Conservation (phyloP, 1,284 basidiomycete genomes). For the Trichosporon sp. region DNA sequence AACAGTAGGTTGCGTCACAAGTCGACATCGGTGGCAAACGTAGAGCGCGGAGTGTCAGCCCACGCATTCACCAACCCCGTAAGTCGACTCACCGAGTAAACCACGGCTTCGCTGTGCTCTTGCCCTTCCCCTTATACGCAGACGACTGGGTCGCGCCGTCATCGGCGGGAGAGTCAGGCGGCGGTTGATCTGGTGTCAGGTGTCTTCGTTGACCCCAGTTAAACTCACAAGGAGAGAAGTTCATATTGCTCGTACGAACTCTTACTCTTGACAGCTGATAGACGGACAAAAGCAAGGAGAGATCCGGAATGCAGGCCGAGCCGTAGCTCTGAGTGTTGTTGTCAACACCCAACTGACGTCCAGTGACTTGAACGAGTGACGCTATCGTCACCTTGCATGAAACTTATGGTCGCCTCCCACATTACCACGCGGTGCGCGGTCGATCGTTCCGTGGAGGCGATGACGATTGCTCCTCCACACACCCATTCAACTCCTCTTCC, state of each 20-base stretch:
- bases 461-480: conserved; percentile 19
- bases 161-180: conserved; percentile 52
- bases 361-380: conserved; percentile 6
- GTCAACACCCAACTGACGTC: not conserved
- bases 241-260: conserved; percentile 26
- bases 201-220: not conserved
- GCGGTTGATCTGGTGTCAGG: conserved; percentile 50
- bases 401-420: not conserved
- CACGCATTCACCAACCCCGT: not conserved
- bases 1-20: not conserved
- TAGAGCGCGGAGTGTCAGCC: not conserved
- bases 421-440: conserved; percentile 10
- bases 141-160: conserved; percentile 37
- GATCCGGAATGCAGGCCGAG: not conserved
- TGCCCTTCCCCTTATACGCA: conserved; percentile 40
- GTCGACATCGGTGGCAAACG: conserved; percentile 2
- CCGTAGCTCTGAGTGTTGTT: conserved; percentile 3
- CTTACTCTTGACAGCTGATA: not conserved
- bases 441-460: conserved; percentile 9
- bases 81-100: conserved; percentile 59
- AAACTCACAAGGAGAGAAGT: conserved; percentile 41
- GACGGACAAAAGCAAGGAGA: not conserved
- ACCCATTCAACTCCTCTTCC: not conserved
- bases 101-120: conserved; percentile 62
- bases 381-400: conserved; percentile 2